Evolutionary conservation across 1,284 basidiomycete species (phyloP).

Genomic region (Irpex sp.): DNA sequence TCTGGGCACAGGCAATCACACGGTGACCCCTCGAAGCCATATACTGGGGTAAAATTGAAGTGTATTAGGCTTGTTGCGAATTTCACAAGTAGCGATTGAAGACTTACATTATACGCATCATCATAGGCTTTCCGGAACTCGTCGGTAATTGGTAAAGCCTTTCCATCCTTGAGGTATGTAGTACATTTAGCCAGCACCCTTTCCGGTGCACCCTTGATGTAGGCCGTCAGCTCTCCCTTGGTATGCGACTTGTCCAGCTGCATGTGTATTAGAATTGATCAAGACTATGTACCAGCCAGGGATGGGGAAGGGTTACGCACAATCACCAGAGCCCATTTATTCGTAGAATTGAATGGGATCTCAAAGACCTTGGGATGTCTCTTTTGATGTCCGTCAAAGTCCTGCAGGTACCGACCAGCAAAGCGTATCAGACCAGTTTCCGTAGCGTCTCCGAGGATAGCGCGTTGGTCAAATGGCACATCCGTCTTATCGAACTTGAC

Average conservation of each 20-base stretch:
- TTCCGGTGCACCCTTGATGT: constrained; percentile 66
- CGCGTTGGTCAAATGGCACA: constrained; percentile 55
- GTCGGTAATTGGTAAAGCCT: constrained; percentile 43
- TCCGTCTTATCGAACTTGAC: constrained; percentile 65
- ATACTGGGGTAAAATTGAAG: constrained; percentile 36
- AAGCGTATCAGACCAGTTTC: constrained; percentile 65
- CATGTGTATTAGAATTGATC: background rate
- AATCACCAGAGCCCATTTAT: constrained; percentile 67
- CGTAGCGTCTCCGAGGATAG: constrained; percentile 63
- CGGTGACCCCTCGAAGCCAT: constrained; percentile 69
- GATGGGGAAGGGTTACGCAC: constrained; percentile 30
- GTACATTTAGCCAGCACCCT: constrained; percentile 59
- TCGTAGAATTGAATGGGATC: constrained; percentile 67
- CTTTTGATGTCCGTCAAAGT: constrained; percentile 51
- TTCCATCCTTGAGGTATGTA: constrained; percentile 51
- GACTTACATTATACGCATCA: constrained; percentile 50
- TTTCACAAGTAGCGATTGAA: constrained; percentile 1
- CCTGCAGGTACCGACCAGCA: constrained; percentile 46
- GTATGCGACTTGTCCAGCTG: constrained; percentile 51
- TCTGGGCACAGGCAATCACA: constrained; percentile 63
- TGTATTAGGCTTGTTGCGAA: background rate
- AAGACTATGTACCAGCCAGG: background rate
- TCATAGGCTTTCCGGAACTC: constrained; percentile 51
- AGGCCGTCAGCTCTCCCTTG: constrained; percentile 42
- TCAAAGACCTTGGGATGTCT: constrained; percentile 55